Evolutionary conservation across 805 yeast genomes (phyloP).

Genomic region (Suhomyces sp.): DNA sequence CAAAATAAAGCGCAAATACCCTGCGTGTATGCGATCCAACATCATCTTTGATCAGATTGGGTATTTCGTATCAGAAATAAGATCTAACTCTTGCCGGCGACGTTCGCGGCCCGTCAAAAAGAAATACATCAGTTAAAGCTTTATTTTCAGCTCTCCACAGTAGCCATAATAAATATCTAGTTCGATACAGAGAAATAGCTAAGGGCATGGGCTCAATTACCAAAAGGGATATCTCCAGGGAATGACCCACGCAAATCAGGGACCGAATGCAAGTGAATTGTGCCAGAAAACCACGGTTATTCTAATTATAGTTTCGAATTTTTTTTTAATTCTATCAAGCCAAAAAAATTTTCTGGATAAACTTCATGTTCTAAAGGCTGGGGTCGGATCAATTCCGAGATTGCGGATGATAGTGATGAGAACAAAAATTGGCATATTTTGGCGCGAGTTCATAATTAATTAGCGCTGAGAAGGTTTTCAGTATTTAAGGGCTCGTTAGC

Average conservation of each 20-base stretch:
- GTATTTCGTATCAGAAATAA: background rate
- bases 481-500: background rate
- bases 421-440: background rate
- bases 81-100: background rate
- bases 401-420: background rate
- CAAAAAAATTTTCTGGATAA: background rate
- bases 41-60: background rate
- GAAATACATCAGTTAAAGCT: background rate
- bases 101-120: background rate
- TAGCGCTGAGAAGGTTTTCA: background rate
- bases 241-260: background rate
- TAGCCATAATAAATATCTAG: background rate
- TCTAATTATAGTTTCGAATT: background rate
- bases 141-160: background rate
- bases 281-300: background rate
- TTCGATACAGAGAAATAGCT: background rate
- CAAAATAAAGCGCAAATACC: background rate
- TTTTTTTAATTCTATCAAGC: background rate
- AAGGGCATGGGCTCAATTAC: background rate
- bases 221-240: background rate
- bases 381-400: background rate
- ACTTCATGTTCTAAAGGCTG: background rate
- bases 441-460: background rate
- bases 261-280: background rate
- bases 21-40: background rate